Conservation (phyloP, 352 stramenopile species). For the Stephanocyclus meneghinianus region DNA sequence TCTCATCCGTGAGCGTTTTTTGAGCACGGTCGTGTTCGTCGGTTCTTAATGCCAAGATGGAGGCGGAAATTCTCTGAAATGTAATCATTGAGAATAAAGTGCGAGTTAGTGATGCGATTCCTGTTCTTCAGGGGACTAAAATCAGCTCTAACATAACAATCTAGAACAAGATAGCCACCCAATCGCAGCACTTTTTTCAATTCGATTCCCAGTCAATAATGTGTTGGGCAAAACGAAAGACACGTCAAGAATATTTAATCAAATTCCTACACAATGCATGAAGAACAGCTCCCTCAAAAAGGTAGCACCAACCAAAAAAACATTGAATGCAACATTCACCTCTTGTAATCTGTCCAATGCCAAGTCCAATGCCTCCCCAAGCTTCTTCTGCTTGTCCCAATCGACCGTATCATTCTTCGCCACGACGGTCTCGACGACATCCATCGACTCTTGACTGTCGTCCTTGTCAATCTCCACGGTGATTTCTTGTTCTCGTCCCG, state of each 20-base stretch:
- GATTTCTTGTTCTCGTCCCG: no score
- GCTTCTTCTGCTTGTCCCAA: neutral
- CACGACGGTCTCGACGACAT: neutral
- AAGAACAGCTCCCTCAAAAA: neutral
- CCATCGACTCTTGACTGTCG: neutral
- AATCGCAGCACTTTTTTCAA: neutral
- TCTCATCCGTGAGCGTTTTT: neutral
- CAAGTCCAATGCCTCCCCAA: constrained; percentile 21
- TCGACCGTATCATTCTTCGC: neutral
- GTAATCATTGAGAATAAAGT: neutral
- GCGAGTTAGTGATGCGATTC: neutral
- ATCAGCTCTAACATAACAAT: neutral
- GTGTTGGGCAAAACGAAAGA: neutral
- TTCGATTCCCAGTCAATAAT: neutral
- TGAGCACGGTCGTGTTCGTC: constrained; percentile 13
- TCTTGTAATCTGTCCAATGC: constrained; percentile 26
- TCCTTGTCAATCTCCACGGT: no score
- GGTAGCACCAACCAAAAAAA: constrained; percentile 2
- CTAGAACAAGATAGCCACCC: neutral
- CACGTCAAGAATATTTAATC: neutral
- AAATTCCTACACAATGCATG: neutral
- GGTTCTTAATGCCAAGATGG: constrained; percentile 25
- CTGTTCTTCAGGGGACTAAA: neutral
- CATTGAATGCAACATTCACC: constrained; percentile 13
- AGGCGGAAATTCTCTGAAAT: constrained; percentile 33